Evolutionary conservation across 2,329 filamentous ascomycete genomes (phyloP), one percentile per base, ranked within the genome.

Genomic region (Aspergillus viridinutans): DNA sequence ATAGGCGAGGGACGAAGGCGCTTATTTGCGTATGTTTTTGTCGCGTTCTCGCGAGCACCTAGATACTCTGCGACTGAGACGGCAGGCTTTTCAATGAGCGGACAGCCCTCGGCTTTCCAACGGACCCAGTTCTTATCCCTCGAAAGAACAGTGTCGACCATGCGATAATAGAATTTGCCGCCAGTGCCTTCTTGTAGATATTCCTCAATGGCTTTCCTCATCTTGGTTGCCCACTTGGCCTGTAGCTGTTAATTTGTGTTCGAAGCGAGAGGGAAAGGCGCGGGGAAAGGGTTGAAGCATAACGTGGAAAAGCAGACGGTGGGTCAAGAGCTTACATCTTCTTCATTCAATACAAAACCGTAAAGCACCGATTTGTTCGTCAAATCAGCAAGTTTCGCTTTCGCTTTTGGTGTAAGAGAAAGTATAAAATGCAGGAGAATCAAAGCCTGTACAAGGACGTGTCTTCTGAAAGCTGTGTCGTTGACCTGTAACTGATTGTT

Each of bases 61-160:
- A 86, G 74, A 70, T 92, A 93, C 49, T 88, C 83, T 28, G 84
- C 76, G 1, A 87, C 81, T 2, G 87, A 82, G 29, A 97, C 82
- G 10, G 90, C 79, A 23, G 89, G 84, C 58, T 85, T 84, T 69
- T 92, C 87, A 68, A 99, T 97, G 5, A 88, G 84, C 25, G 91
- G 90, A 71, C 94, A 99, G 64, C 88, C 90, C 72, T 97, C 92
- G 58, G 93, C 88, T 77, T 99, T 99, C 94, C 94, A 99, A 61
- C 92, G 88, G 48, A 95, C 92, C 95, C 95, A 99, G 71, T 97
- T 97, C 79, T 97, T 97, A 74, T 99, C 94, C 61, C 94, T 84
- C 25, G 91, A 90, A 29, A 99, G 84, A 32, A 99, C 93, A 12
- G 92, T 97, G 72, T 97, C 93, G 32, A 99, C 92, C 85, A 97